These are phyloP conservation scores for Murraya koenigii DNA, from an alignment of 345 rosid species.

Conservation along the genomic window DNA sequence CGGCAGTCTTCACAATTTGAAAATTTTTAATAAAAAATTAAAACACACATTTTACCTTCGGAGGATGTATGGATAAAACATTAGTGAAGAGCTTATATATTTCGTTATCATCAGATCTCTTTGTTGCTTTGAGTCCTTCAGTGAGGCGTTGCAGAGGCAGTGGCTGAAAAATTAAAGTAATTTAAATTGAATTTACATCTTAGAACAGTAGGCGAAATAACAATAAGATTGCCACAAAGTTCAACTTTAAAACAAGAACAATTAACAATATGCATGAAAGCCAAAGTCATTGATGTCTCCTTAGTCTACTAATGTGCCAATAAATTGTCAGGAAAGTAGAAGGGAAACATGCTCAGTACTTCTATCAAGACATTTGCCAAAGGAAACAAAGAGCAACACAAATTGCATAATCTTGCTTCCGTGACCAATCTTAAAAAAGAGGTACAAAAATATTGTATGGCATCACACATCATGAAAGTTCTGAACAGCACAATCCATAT, in stretches of 20 bases:
- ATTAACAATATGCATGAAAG: not conserved
- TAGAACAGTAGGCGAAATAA: not conserved
- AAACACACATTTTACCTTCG: slow-evolving; percentile 49
- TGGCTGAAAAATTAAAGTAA: slow-evolving; percentile 56
- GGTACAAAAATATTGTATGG: not conserved
- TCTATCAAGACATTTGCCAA: not conserved
- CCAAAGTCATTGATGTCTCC: not conserved
- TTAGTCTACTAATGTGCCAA: not conserved
- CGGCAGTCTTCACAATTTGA: not conserved
- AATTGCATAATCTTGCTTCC: not conserved
- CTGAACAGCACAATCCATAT: not conserved
- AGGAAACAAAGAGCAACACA: not conserved
- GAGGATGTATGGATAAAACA: slow-evolving; percentile 65
- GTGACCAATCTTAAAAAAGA: not conserved
- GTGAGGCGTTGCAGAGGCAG: slow-evolving; percentile 80
- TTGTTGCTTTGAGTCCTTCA: slow-evolving; percentile 68
- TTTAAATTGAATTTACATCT: not conserved
- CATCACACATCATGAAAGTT: not conserved
- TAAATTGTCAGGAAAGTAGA: not conserved
- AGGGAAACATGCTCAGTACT: not conserved
- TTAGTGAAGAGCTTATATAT: slow-evolving; percentile 79
- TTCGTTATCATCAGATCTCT: slow-evolving; percentile 59
- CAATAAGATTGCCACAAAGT: not conserved
- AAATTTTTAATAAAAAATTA: not conserved
- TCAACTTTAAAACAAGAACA: not conserved